A percentile compares a stretch with the other conserved stretches of the same genome.
Conservation (phyloP, 176 grass and related monocot species). For the Hsuehochloa calcarea region DNA sequence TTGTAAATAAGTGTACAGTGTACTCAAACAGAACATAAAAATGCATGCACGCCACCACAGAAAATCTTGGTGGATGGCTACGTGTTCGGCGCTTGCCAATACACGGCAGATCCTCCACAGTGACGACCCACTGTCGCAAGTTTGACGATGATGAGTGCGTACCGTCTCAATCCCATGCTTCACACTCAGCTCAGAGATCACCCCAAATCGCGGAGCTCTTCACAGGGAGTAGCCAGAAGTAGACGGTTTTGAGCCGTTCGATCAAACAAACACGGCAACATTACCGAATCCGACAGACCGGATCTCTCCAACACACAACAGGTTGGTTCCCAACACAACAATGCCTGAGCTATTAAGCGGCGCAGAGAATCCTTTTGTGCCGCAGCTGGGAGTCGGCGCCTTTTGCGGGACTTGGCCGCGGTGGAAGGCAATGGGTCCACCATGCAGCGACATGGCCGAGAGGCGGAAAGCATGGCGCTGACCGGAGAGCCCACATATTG, state of each 20-base stretch:
- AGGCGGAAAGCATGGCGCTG: neutral
- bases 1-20: neutral
- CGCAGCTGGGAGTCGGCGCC: neutral
- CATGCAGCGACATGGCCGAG: neutral
- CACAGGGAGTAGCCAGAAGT: neutral
- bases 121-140: neutral
- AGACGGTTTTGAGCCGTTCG: neutral
- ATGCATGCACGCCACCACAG: neutral
- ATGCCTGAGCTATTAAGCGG: neutral
- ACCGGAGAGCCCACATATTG: neutral
- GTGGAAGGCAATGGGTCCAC: neutral
- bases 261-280: neutral
- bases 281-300: neutral
- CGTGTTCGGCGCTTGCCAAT: neutral
- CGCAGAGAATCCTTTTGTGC: neutral
- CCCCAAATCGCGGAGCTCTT: neutral
- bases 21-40: neutral
- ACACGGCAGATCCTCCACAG: neutral
- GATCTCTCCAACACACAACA: neutral
- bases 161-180: neutral
- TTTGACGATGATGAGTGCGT: neutral
- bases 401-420: neutral
- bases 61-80: neutral
- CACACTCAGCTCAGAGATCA: neutral
- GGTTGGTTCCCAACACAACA: neutral